These are phyloP conservation scores for Phalaenopsis hybrid DNA, from an alignment of 116 monocot genomes.

Conservation along the genomic window DNA sequence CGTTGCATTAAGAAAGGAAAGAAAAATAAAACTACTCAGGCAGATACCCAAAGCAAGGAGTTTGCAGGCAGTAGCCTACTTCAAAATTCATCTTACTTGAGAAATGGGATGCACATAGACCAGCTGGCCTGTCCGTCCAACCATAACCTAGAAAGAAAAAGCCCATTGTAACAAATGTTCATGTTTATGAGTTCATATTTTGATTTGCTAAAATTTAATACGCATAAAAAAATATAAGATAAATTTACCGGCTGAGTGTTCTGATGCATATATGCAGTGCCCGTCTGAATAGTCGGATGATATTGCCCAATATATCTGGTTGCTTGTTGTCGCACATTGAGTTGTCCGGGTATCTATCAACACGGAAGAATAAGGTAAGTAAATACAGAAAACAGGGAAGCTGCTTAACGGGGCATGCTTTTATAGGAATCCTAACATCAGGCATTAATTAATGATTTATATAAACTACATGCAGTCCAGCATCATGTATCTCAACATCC, in stretches of 20 bases:
- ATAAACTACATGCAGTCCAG: background rate
- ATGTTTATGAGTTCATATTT: background rate
- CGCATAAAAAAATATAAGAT: slow-evolving; percentile 2
- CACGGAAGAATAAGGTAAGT: slow-evolving; percentile 5
- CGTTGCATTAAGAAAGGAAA: background rate
- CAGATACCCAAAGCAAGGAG: background rate
- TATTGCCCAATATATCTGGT: slow-evolving; percentile 25
- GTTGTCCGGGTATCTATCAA: slow-evolving; percentile 25
- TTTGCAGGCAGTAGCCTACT: background rate
- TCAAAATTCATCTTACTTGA: slow-evolving; percentile 28
- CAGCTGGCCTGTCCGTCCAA: slow-evolving; percentile 32
- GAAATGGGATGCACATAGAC: slow-evolving; percentile 39
- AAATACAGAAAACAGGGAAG: background rate
- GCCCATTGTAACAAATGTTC: background rate
- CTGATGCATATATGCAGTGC: slow-evolving; percentile 30
- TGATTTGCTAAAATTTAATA: background rate
- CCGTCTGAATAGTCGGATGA: slow-evolving; percentile 32
- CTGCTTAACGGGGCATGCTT: background rate
- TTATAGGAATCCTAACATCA: background rate
- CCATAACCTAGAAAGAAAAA: slow-evolving; percentile 29
- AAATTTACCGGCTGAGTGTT: slow-evolving; percentile 30
- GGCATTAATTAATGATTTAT: background rate
- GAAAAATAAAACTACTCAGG: background rate
- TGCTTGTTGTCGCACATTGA: slow-evolving; percentile 12
- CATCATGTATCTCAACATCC: background rate